Conservation (phyloP, 2,329 filamentous ascomycete genomes). For the Calonectria fujianensis region DNA sequence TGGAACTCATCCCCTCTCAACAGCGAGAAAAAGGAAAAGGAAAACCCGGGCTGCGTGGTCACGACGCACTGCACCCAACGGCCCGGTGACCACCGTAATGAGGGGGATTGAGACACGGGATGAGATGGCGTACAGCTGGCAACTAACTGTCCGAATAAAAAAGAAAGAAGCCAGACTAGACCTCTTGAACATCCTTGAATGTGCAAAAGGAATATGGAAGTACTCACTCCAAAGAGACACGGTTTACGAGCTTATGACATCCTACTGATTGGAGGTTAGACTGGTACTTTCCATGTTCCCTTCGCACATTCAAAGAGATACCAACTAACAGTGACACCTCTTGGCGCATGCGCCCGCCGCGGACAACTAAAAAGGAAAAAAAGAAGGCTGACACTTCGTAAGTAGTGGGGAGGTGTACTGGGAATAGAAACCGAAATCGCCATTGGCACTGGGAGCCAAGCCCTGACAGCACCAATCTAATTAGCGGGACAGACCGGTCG, state of each 20-base stretch:
- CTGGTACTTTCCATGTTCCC: no score
- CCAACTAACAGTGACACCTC: background rate
- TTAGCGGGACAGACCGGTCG: constrained; percentile 18
- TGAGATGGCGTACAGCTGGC: background rate
- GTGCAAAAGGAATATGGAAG: no score
- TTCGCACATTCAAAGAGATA: background rate
- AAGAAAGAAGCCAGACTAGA: background rate
- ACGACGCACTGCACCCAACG: background rate
- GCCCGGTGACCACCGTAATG: constrained; percentile 1
- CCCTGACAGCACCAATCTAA: background rate
- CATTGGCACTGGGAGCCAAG: background rate
- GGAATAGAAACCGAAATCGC: constrained; percentile 29
- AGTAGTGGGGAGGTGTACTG: background rate
- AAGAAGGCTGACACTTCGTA: background rate
- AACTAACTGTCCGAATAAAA: background rate
- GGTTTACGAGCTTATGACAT: no score
- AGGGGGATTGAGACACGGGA: constrained; percentile 2
- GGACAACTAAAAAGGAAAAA: constrained; percentile 23
- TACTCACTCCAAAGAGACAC: no score
- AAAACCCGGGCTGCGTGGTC: background rate
- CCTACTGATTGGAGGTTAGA: no score
- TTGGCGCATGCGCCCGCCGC: background rate
- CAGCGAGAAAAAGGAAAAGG: background rate
- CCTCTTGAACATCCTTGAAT: background rate
- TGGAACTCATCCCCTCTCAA: background rate